Percentiles rank a stretch among this genome's conserved stretches.
Conservation (phyloP, 331 rosid genomes). For the Spiraea crenata region DNA sequence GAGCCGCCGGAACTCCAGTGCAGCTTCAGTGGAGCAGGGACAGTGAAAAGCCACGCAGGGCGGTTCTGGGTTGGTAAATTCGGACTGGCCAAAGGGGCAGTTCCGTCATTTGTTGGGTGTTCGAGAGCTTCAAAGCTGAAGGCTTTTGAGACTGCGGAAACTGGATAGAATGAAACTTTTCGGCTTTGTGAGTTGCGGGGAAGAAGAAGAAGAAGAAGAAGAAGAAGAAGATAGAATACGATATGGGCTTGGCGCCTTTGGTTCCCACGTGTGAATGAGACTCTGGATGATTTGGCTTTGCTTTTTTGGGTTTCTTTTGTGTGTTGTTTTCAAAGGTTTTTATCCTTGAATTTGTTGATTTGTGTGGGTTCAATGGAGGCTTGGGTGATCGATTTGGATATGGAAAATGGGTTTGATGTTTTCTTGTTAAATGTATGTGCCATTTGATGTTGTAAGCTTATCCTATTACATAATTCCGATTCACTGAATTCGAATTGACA, state of each 20-base stretch:
- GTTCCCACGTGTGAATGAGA: constrained; percentile 18
- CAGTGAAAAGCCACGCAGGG: constrained; percentile 26
- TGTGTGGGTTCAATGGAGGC: no score
- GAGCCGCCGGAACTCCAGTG: constrained; percentile 28
- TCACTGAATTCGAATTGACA: no score
- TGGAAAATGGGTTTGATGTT: no score
- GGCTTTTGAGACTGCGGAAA: constrained; percentile 1
- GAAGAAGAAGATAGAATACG: constrained; percentile 13
- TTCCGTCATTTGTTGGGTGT: constrained; percentile 30
- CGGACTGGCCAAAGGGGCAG: constrained; percentile 8
- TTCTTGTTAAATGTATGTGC: no score
- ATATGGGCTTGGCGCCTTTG: constrained; percentile 33
- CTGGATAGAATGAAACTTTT: constrained; percentile 1
- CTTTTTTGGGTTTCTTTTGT: not conserved
- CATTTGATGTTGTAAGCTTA: no score
- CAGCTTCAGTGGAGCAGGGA: constrained; percentile 26
- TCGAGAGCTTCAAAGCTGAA: constrained; percentile 3
- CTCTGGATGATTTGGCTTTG: not conserved
- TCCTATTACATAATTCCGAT: no score
- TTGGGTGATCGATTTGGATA: no score
- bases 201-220: constrained; percentile 13
- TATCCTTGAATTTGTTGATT: not conserved
- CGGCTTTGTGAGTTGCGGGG: not conserved
- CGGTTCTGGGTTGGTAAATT: constrained; percentile 11
- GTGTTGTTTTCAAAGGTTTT: not conserved